Evolutionary conservation across 1,284 basidiomycete species (phyloP), one percentile per base, ranked within the genome.

Genomic region (Pascua guehoae): DNA sequence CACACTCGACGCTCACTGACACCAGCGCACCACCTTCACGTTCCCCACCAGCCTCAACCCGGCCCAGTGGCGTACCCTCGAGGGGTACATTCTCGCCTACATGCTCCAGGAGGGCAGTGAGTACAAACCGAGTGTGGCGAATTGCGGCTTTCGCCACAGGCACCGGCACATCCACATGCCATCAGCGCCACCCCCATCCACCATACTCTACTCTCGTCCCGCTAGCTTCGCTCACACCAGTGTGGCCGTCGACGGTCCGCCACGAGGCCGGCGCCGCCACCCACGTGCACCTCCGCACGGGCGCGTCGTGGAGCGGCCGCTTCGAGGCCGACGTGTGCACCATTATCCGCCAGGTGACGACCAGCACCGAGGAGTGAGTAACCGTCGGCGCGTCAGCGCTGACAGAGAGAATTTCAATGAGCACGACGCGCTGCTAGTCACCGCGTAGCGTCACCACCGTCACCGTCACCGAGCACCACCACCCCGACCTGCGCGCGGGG

Each of bases 81-180:
- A 49, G n/a, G 37, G 37, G n/a, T 41, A 49, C 47, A 49, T 49
- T 39, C 47, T 49, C 17, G 47, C 39, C 47, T 49, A 49, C 39
- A 49, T 49, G 47, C 11, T 49, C 16, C 47, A 49, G 17, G 47
- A 49, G n/a, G 47, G 47, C 39, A 17, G 47, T 49, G 17, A 41
- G 47, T 49, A 16, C 4, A 32, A 32, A 32, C 24, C 24, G 24
- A 32, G 24, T 32, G 24, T 32, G 24, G 24, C 24, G 7, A 32
- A 32, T 32, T 32, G 3, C 24, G 24, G 7, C n/a, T n/a, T 32
- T 32, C 24, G 24, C 24, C 24, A 32, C 24, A 32, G 24, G 24
- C 24, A 32, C 24, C 3, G 24, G 24, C 24, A 32, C 24, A 7
- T 32, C 24, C 24, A 32, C 24, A 32, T 32, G 24, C 24, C 24